Percentiles rank a stretch among this genome's conserved stretches.
Evolutionary conservation across 345 rosid genomes (phyloP).

Genomic region (Durio zibethinus): DNA sequence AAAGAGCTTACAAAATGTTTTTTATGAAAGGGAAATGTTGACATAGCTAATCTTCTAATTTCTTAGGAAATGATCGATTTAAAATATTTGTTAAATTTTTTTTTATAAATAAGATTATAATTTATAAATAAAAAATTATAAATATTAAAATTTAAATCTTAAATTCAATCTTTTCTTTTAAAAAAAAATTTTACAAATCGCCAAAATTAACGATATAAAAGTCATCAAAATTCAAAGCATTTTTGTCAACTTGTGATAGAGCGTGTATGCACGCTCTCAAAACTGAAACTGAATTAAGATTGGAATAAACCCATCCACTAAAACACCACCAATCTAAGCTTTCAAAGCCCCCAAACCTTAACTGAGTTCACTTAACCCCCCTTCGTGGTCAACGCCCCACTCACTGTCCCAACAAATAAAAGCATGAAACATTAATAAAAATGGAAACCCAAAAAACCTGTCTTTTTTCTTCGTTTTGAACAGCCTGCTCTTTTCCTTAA

Average conservation of each 20-base stretch:
- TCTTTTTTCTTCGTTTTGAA: background rate
- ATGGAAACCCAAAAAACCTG: conserved; percentile 14
- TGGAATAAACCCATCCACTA: background rate
- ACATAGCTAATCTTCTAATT: too few species aligned
- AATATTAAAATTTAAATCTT: too few species aligned
- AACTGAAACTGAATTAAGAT: too few species aligned
- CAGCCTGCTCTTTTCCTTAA: conserved; percentile 8
- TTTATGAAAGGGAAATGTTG: too few species aligned
- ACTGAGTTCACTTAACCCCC: background rate
- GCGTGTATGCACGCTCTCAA: background rate
- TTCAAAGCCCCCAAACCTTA: background rate
- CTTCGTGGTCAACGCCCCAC: conserved; percentile 43
- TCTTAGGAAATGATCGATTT: too few species aligned
- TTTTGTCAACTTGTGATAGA: background rate
- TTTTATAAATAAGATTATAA: too few species aligned
- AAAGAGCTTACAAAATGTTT: too few species aligned
- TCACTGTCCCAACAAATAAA: background rate
- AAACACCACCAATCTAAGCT: background rate
- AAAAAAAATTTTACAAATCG: too few species aligned
- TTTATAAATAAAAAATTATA: too few species aligned
- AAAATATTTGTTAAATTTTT: too few species aligned
- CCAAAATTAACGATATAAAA: too few species aligned
- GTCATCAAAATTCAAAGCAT: background rate
- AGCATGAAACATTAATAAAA: background rate
- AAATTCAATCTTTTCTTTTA: too few species aligned